These are phyloP conservation scores for Luzula sylvatica DNA, from an alignment of 176 grass and related monocot species.

Conservation along the genomic window DNA sequence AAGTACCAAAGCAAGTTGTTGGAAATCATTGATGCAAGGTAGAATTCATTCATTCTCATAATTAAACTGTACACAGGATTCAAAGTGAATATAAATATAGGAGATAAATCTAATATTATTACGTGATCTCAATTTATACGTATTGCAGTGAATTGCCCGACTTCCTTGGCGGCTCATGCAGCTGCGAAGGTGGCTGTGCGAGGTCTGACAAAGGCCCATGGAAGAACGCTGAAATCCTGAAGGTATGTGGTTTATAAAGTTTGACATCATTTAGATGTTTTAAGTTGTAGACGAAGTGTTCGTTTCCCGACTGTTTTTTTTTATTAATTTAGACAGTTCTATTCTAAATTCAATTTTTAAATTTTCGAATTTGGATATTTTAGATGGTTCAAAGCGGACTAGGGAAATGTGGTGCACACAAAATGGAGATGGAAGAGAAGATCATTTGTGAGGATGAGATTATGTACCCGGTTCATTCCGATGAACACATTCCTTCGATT, in stretches of 20 bases:
- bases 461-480: conserved; percentile 37
- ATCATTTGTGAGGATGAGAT: conserved; percentile 67
- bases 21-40: conserved; percentile 80
- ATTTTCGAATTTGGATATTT: too few relatives aligned
- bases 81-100: too few relatives aligned
- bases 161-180: conserved; percentile 75
- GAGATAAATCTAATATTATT: too few relatives aligned
- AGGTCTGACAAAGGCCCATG: conserved; percentile 78
- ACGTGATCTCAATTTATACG: conserved; percentile 18
- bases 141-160: conserved; percentile 72
- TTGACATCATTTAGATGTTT: too few relatives aligned
- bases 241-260: too few relatives aligned
- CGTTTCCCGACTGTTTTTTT: too few relatives aligned
- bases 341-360: too few relatives aligned
- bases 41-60: conserved; percentile 19
- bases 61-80: conserved; percentile 12
- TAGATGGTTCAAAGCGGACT: conserved; percentile 89
- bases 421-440: conserved; percentile 52
- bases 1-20: conserved; percentile 46
- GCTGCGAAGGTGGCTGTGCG: conserved; percentile 56
- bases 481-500: conserved; percentile 24
- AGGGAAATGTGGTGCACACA: conserved; percentile 43
- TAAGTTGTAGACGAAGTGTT: too few relatives aligned
- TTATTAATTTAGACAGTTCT: too few relatives aligned
- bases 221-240: conserved; percentile 49